phyloP scores from a whole-genome alignment of 257 asterid species.

The Eustoma russellianum region DNA sequence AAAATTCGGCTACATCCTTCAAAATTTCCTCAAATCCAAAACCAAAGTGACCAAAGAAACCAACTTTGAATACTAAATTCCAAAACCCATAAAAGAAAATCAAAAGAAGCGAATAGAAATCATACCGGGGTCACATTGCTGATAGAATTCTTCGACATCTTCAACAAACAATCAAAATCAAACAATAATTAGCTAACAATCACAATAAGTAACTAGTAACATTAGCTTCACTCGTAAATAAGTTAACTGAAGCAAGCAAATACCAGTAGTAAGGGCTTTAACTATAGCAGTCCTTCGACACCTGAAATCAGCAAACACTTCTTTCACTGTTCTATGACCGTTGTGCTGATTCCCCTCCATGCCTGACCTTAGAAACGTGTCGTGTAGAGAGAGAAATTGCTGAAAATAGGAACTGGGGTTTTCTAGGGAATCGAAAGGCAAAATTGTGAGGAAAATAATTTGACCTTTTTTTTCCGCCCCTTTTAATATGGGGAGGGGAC shows the following conservation, averaged over 20 bases:
- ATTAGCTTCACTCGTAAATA: not conserved
- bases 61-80: not conserved
- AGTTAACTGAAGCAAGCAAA: not conserved
- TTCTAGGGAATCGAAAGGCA: not conserved
- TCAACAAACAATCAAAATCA: constrained; percentile 4
- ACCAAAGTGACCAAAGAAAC: not conserved
- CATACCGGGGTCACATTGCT: constrained; percentile 35
- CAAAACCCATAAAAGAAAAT: not conserved
- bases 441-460: constrained; percentile 1
- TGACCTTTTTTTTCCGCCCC: not conserved
- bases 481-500: too few species aligned
- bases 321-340: constrained; percentile 26
- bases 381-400: not conserved
- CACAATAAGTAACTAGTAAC: not conserved
- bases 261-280: constrained; percentile 33
- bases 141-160: constrained; percentile 28
- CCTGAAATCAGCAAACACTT: constrained; percentile 27
- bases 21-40: not conserved
- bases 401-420: not conserved
- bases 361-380: constrained; percentile 4
- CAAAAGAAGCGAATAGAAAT: not conserved
- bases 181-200: not conserved
- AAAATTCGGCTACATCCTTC: not conserved
- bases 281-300: constrained; percentile 26
- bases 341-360: constrained; percentile 24